A percentile compares a stretch with the other conserved stretches of the same genome.
Evolutionary conservation across 257 asterid species (phyloP).

Genomic region (Solanum acaule): DNA sequence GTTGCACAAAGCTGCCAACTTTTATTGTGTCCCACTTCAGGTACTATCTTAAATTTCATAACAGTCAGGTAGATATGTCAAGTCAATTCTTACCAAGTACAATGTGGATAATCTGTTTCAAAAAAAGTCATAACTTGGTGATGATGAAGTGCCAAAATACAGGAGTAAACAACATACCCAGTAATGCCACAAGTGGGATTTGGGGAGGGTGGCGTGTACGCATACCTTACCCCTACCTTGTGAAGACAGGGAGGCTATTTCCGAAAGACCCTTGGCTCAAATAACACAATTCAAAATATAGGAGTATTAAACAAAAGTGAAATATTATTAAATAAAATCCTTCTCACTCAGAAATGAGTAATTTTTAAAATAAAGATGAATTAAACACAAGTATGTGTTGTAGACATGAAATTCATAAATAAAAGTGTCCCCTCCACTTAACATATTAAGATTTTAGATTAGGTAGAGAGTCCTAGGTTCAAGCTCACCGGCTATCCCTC

Average conservation of each 20-base stretch:
- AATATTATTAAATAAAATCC: not conserved
- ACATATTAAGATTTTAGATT: not conserved
- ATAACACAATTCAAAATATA: not conserved
- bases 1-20: slow-evolving; percentile 68
- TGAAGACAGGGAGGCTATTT: not conserved
- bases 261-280: not conserved
- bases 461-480: not conserved
- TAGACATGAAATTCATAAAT: not conserved
- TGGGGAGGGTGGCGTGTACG: not conserved
- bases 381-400: not conserved
- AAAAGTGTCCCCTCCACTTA: not conserved
- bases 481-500: not conserved
- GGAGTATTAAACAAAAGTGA: not conserved
- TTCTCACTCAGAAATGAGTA: not conserved
- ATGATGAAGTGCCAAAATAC: not conserved
- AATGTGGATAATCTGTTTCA: not conserved
- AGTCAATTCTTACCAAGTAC: not conserved
- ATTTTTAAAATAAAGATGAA: not conserved
- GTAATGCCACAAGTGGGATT: not conserved
- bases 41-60: slow-evolving; percentile 14
- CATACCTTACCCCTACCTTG: not conserved
- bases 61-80: not conserved
- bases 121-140: not conserved
- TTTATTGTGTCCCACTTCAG: slow-evolving; percentile 82
- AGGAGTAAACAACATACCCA: not conserved